Evolutionary conservation across 306 rosid species (phyloP).

Genomic region (Fagus sylvatica): DNA sequence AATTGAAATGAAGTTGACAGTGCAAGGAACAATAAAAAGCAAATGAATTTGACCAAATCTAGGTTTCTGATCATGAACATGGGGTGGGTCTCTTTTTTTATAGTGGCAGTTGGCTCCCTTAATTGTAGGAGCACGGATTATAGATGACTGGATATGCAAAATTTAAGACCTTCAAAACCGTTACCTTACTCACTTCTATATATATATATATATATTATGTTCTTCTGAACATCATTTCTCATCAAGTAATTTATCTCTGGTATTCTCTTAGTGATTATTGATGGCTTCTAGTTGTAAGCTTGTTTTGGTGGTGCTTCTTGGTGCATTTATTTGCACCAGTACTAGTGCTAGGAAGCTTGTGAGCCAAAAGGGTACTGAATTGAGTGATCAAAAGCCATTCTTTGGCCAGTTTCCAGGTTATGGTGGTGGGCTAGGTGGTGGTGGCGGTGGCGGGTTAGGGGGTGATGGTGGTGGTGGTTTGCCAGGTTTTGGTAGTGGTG

Average conservation of each 20-base stretch:
- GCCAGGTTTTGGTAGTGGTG: constrained; percentile 19
- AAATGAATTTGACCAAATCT: neutral
- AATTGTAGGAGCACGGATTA: constrained; percentile 35
- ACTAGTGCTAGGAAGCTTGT: constrained; percentile 37
- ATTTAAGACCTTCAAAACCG: constrained; percentile 17
- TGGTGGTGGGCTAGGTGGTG: constrained; percentile 33
- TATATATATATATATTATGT: constrained; percentile 16
- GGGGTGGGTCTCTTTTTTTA: neutral
- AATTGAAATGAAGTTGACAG: neutral
- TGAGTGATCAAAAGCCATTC: constrained; percentile 25
- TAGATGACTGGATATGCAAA: constrained; percentile 22
- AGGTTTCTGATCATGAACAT: neutral
- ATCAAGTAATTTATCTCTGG: neutral
- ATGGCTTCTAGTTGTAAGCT: constrained; percentile 33
- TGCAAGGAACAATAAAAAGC: neutral
- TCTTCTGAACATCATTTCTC: neutral
- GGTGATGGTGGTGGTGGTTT: constrained; percentile 25
- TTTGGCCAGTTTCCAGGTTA: constrained; percentile 30
- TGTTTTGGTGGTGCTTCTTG: constrained; percentile 38
- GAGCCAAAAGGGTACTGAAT: constrained; percentile 1
- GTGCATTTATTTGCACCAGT: constrained; percentile 19
- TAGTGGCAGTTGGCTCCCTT: neutral
- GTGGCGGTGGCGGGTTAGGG: constrained; percentile 13
- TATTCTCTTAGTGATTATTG: neutral
- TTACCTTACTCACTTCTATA: neutral